Percentiles rank a stretch among this genome's conserved stretches.
Evolutionary conservation across 768 basidiomycete genomes (phyloP).

Genomic region (Boletus reticulatus): DNA sequence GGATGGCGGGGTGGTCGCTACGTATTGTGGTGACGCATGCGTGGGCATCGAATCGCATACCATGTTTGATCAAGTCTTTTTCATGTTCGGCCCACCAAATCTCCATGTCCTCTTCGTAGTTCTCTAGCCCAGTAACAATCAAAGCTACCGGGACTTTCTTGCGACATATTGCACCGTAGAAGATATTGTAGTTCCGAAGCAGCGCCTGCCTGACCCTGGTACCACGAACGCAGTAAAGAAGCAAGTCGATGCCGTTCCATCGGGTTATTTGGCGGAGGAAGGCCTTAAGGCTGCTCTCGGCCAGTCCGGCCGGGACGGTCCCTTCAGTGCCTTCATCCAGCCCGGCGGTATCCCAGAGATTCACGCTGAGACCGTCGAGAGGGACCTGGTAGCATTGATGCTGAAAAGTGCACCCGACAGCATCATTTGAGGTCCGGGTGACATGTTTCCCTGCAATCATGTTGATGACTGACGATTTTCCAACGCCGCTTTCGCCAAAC

Average conservation of each 20-base stretch:
- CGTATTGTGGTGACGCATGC: constrained; percentile 41
- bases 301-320: constrained; percentile 23
- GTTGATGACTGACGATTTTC: constrained; percentile 44
- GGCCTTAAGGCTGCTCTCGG: constrained; percentile 25
- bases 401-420: constrained; percentile 36
- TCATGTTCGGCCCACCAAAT: constrained; percentile 40
- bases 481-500: constrained; percentile 40
- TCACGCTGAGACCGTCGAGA: constrained; percentile 17
- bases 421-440: constrained; percentile 30
- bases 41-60: constrained; percentile 37
- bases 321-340: constrained; percentile 32
- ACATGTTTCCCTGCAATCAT: constrained; percentile 29
- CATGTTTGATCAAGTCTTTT: constrained; percentile 26
- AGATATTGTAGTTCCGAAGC: constrained; percentile 30
- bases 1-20: constrained; percentile 25
- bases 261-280: constrained; percentile 34
- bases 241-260: constrained; percentile 28
- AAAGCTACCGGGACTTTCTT: constrained; percentile 32
- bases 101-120: constrained; percentile 33
- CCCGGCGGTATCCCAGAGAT: constrained; percentile 34
- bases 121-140: constrained; percentile 37
- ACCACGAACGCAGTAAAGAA: constrained; percentile 36
- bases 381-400: constrained; percentile 21
- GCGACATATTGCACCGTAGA: constrained; percentile 30
- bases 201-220: constrained; percentile 26